These are phyloP conservation scores for Pichia paraexigua DNA, from an alignment of 805 yeast genomes.

Conservation along the genomic window DNA sequence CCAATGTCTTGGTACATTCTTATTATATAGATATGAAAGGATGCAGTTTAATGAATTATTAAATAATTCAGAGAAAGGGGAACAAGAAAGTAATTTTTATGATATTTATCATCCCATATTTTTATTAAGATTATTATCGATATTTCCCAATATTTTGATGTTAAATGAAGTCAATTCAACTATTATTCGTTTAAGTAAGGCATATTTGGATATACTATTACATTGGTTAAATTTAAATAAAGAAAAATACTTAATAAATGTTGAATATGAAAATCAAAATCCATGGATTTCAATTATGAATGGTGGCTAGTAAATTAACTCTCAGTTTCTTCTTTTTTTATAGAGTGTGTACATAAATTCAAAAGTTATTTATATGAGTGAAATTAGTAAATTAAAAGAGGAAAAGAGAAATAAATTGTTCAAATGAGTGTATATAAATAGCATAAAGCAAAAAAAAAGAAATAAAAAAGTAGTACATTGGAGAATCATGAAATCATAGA, in stretches of 20 bases:
- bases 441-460: background rate
- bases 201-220: constrained; percentile 47
- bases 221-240: constrained; percentile 41
- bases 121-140: constrained; percentile 63
- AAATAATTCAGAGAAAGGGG: constrained; percentile 22
- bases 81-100: constrained; percentile 16
- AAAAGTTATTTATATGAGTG: background rate
- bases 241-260: constrained; percentile 26
- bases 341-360: background rate
- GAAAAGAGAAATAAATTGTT: too few species aligned
- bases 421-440: too few species aligned
- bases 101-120: constrained; percentile 76
- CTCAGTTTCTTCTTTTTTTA: background rate
- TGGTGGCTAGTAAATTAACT: background rate
- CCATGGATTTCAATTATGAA: constrained; percentile 25
- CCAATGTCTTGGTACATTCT: constrained; percentile 55
- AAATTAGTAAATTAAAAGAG: background rate
- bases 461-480: background rate
- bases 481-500: background rate
- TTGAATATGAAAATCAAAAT: constrained; percentile 42
- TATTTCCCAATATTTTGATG: constrained; percentile 76
- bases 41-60: constrained; percentile 56
- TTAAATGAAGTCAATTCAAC: constrained; percentile 77
- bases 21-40: constrained; percentile 71
- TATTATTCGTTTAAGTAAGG: constrained; percentile 47